Base-by-base conservation (phyloP, 768 basidiomycete species). In the Brasilioporus rufonigricans region DNA sequence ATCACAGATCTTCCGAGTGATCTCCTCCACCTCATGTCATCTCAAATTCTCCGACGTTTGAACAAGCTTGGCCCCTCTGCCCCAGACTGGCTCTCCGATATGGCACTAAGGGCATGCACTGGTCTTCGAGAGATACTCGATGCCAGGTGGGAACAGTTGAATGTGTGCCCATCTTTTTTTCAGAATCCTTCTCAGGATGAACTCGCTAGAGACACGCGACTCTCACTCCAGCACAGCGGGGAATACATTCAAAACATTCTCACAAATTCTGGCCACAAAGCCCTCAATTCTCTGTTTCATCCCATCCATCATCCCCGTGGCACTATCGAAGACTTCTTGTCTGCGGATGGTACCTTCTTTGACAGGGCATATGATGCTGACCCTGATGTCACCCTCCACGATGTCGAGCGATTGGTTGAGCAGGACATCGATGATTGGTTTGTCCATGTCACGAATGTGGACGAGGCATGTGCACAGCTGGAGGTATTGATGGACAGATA, bases 101-200 rank as follows among this genome's bases (percentile, higher is more conserved):
- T 35, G 23, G 41, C 32, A 2, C 23, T 24, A 23, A 10, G 24
- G 23, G 35, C 41, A 13, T 35, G n/a, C n/a, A n/a, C n/a, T n/a
- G n/a, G n/a, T n/a, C n/a, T n/a, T n/a, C n/a, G n/a, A n/a, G n/a
- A n/a, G n/a, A n/a, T n/a, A n/a, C n/a, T n/a, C n/a, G n/a, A n/a
- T n/a, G n/a, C n/a, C n/a, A n/a, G n/a, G n/a, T 76, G 76, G 77
- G 48, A 46, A 19, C 33, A 45, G 18, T 19, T 73, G 70, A 69
- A 41, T 41, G 8, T 68, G 65, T 5, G 50, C 52, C 8, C 44
- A 52, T 29, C 29, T 26, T 6, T n/a, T n/a, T 50, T 40, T n/a
- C n/a, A n/a, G n/a, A n/a, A n/a, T n/a, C n/a, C n/a, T n/a, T n/a
- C n/a, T n/a, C n/a, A n/a, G n/a, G n/a, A n/a, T n/a, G n/a, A n/a